A percentile compares a stretch with the other conserved stretches of the same genome.
phyloP scores from a whole-genome alignment of 2,329 filamentous ascomycete species.

The Zalaria sp. region DNA sequence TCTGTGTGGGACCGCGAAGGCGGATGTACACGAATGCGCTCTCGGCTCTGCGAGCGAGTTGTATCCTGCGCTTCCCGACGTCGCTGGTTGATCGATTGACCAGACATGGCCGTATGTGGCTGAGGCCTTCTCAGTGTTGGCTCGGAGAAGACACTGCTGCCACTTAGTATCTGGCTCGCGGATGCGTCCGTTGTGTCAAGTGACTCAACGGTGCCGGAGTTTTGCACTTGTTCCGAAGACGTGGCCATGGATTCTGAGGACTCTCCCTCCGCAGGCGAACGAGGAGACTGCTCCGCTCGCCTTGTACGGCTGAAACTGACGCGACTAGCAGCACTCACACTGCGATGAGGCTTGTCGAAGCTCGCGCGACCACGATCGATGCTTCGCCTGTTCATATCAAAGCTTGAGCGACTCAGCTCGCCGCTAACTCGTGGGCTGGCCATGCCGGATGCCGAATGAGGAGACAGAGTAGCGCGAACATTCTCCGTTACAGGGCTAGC shows the following conservation, averaged over 20 bases:
- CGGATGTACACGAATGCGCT: conserved; percentile 13
- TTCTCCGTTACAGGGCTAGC: conserved; percentile 18
- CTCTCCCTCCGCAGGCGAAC: conserved; percentile 40
- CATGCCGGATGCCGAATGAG: conserved; percentile 20
- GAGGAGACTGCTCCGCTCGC: conserved; percentile 32
- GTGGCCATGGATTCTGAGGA: conserved; percentile 59
- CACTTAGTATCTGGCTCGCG: conserved; percentile 76
- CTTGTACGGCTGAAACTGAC: conserved; percentile 38
- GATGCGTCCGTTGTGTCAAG: conserved; percentile 63
- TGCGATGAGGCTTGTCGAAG: conserved; percentile 35
- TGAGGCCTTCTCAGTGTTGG: conserved; percentile 43
- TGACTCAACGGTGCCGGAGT: conserved; percentile 26
- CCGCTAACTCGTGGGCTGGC: conserved; percentile 27
- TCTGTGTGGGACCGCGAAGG: conserved; percentile 15
- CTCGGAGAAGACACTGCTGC: conserved; percentile 77
- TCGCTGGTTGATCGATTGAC: conserved; percentile 10
- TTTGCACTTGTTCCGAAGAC: conserved; percentile 13
- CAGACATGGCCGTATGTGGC: conserved; percentile 2
- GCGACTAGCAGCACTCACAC: conserved; percentile 45
- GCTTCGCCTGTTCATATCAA: conserved; percentile 18
- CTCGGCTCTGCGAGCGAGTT: conserved; percentile 15
- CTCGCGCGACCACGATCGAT: conserved; percentile 18
- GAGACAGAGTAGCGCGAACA: conserved; percentile 30
- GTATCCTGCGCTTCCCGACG: conserved; percentile 22
- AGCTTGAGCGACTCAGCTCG: conserved; percentile 27